These are phyloP conservation scores for Euphorbia schlechtendalii DNA, from an alignment of 441 rosid genomes.

Conservation along the genomic window DNA sequence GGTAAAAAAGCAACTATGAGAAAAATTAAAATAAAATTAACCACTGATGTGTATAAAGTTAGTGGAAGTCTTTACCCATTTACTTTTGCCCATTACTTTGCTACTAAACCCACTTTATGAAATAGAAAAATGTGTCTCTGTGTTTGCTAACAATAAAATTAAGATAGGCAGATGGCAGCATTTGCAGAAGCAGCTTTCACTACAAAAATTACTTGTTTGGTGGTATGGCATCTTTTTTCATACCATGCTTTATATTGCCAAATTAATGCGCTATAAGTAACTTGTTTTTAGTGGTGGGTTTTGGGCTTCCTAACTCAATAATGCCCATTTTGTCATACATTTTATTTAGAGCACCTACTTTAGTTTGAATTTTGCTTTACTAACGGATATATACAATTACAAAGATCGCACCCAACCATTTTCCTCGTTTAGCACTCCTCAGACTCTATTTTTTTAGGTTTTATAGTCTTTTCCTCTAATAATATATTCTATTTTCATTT, in stretches of 20 bases:
- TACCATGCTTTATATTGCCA: constrained; percentile 4
- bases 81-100: not conserved
- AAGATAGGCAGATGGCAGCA: constrained; percentile 10
- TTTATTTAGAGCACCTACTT: not conserved
- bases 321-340: not conserved
- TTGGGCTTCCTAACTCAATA: not conserved
- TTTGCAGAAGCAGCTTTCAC: constrained; percentile 19
- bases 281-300: constrained; percentile 10
- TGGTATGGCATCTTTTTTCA: not conserved
- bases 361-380: not conserved
- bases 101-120: constrained; percentile 4
- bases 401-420: too few species aligned
- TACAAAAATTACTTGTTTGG: not conserved
- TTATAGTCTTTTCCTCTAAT: too few species aligned
- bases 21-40: not conserved
- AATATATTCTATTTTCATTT: too few species aligned
- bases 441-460: too few species aligned
- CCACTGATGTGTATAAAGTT: constrained; percentile 2
- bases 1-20: not conserved
- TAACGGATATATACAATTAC: too few species aligned
- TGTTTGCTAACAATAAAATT: not conserved
- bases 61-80: constrained; percentile 7
- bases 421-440: too few species aligned
- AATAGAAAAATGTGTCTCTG: not conserved
- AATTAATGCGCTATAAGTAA: not conserved